Base-by-base conservation (phyloP, 2,329 filamentous ascomycete species). In the Sclerotinia glacialis region DNA sequence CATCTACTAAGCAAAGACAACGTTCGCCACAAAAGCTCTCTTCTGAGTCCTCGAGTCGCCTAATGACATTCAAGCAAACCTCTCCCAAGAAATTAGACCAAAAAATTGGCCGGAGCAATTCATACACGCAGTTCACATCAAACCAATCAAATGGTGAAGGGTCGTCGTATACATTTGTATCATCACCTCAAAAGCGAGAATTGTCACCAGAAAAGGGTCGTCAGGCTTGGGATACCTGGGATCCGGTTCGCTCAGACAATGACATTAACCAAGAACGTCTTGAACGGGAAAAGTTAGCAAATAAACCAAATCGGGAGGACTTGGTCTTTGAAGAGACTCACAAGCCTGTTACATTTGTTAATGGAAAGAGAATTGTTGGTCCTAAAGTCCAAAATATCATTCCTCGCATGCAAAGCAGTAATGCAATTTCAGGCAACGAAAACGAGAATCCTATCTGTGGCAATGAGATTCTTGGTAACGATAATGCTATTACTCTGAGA, bases 301-400 rank as follows among this genome's bases (percentile, higher is more conserved):
- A 18, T 0, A 60, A 49, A 12, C 58, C 28, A 49, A 26, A 49
- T 2, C n/a, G n/a, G 6, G 58, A 23, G 4, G 31, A 60, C 18
- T 49, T 60, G 8, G n/a, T 60, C 12, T 37, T 37, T 8, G 46
- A 49, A 21, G 44, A 60, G 11, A 60, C 58, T 26, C 58, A 60
- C 18, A 60, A 60, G 16, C 58, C n/a, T 1, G 58, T 60, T 60
- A 44, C 8, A 12, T 18, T 60, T 37, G 58, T 49, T 18, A 37
- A 49, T 18, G 58, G 58, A 49, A 60, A 37, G 44, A 49, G 44
- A 49, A 26, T 60, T 7, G n/a, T 60, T 18, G 58, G 58, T 14
- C 58, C 58, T 7, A 37, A 12, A 3, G 16, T 37, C 1, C 44
- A 37, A 37, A 46, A 49, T n/a, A 8, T 60, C 8, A 60, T 60